These are phyloP conservation scores for Oehlia diaphana DNA, from an alignment of 192 early-diverging fungal species.

Conservation along the genomic window DNA sequence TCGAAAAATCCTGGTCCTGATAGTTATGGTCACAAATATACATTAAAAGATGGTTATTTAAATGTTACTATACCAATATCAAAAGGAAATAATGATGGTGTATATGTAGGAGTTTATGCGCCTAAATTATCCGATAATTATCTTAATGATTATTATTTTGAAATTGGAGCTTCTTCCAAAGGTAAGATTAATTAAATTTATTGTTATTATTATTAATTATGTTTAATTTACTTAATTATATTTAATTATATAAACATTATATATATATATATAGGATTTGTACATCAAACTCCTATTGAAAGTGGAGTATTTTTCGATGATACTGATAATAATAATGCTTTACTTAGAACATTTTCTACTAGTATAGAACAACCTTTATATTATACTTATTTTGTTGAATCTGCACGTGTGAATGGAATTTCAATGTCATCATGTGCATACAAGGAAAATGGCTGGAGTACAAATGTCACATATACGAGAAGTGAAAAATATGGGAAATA, in stretches of 20 bases:
- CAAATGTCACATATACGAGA: constrained; percentile 33
- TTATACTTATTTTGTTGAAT: constrained; percentile 30
- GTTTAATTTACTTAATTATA: not conserved
- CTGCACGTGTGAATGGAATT: constrained; percentile 32
- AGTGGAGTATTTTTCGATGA: constrained; percentile 39
- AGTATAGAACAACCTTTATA: constrained; percentile 34
- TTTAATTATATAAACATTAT: not conserved
- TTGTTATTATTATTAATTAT: not conserved
- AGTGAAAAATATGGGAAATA: constrained; percentile 32
- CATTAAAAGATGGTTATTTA: not conserved
- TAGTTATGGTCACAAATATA: not conserved
- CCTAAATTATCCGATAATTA: not conserved
- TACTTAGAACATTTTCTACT: constrained; percentile 22
- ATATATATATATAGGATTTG: not conserved
- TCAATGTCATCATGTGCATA: constrained; percentile 51
- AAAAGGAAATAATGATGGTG: not conserved
- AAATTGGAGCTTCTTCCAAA: constrained; percentile 11
- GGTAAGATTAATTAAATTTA: not conserved
- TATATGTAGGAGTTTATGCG: constrained; percentile 18
- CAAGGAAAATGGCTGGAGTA: constrained; percentile 40
- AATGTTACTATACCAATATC: not conserved
- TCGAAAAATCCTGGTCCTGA: not conserved
- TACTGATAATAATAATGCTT: constrained; percentile 38
- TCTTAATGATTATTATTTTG: constrained; percentile 7
- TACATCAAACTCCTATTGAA: not conserved